phyloP scores from a whole-genome alignment of 2,329 filamentous ascomycete genomes.

The Colletotrichum orchidophilum region DNA sequence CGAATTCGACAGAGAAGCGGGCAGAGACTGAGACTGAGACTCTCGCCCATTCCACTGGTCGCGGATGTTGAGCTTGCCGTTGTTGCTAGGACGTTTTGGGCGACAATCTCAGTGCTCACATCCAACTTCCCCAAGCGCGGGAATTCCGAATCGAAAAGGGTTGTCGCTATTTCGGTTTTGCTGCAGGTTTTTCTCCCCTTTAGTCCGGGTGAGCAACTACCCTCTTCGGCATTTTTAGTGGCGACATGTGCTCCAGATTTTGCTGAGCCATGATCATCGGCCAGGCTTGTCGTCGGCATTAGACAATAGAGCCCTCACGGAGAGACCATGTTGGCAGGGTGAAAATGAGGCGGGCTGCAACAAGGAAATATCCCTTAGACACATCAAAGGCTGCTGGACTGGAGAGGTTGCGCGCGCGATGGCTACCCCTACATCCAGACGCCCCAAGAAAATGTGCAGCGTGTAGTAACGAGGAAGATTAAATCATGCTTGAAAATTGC shows the following conservation, averaged over 20 bases:
- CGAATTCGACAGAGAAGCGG: neutral
- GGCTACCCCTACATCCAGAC: neutral
- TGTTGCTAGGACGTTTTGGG: neutral
- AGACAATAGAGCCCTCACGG: neutral
- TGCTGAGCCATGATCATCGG: neutral
- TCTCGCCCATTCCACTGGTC: neutral
- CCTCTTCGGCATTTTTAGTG: too few relatives aligned
- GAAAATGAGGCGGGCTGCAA: neutral
- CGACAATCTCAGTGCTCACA: neutral
- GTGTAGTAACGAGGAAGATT: neutral
- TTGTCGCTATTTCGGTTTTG: neutral
- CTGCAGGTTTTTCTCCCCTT: neutral
- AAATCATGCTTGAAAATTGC: neutral
- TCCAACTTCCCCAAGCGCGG: neutral
- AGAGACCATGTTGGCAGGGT: neutral
- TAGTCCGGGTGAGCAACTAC: neutral
- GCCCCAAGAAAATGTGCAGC: neutral
- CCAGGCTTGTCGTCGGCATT: neutral
- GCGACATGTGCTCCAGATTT: neutral
- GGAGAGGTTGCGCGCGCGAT: neutral
- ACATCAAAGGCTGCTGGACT: neutral
- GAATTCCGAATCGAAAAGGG: neutral
- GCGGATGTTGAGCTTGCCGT: constrained; percentile 2
- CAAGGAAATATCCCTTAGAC: neutral
- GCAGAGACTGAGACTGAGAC: neutral